A percentile compares a stretch with the other conserved stretches of the same genome.
phyloP scores from a whole-genome alignment of 495 filamentous ascomycete genomes.

The Aspergillus indologenus region DNA sequence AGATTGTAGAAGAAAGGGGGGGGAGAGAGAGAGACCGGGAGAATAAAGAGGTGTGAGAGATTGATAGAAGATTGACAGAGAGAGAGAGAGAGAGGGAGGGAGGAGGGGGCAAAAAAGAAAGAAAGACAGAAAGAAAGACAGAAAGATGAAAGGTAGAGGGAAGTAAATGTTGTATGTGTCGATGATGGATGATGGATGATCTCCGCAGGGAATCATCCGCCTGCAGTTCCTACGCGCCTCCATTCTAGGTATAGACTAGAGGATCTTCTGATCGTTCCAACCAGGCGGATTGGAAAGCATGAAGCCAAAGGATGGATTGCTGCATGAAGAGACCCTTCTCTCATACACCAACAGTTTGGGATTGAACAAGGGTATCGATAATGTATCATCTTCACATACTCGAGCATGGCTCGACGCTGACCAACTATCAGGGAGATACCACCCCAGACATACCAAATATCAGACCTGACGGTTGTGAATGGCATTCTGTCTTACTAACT shows the following conservation, averaged over 20 bases:
- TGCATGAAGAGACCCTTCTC: not conserved
- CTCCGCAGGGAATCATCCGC: not conserved
- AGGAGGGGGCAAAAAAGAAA: not conserved
- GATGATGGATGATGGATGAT: not conserved
- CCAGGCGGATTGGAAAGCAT: not conserved
- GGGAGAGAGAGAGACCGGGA: not conserved
- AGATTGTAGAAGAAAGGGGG: not conserved
- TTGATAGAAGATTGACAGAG: not conserved
- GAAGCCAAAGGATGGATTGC: not conserved
- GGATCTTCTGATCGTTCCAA: not conserved
- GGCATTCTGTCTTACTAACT: too few relatives aligned
- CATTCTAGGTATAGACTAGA: not conserved
- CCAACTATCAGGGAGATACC: too few relatives aligned
- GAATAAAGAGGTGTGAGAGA: not conserved
- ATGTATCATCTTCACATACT: not conserved
- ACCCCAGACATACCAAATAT: not conserved
- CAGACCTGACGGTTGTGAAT: too few relatives aligned
- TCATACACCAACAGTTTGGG: constrained; percentile 5
- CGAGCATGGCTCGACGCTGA: too few relatives aligned
- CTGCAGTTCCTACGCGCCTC: not conserved
- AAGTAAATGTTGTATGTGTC: too few relatives aligned
- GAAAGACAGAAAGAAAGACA: too few relatives aligned
- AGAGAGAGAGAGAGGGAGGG: not conserved
- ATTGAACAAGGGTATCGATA: not conserved
- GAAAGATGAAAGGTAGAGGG: too few relatives aligned